Evolutionary conservation across 768 basidiomycete genomes (phyloP).

Genomic region (Tremella fuciformis): DNA sequence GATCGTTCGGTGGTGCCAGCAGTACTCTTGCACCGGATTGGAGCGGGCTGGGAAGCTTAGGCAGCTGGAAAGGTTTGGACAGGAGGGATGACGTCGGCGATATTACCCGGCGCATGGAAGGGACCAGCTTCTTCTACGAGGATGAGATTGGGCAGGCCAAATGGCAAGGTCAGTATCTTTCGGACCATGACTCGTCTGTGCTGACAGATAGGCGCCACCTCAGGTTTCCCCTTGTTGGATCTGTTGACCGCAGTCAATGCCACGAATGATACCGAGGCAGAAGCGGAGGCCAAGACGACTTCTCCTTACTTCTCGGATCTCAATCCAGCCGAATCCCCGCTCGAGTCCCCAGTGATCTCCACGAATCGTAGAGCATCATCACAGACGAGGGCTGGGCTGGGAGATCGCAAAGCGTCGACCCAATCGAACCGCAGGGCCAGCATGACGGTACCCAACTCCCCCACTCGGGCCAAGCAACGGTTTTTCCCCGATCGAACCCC

Average conservation of each 20-base stretch:
- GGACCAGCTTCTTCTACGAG: constrained; percentile 52
- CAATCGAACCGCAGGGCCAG: not conserved
- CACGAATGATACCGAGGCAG: constrained; percentile 9
- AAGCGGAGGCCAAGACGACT: constrained; percentile 25
- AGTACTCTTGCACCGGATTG: constrained; percentile 12
- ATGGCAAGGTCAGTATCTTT: constrained; percentile 47
- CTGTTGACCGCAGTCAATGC: constrained; percentile 56
- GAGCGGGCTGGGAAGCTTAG: constrained; percentile 7
- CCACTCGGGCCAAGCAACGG: constrained; percentile 20
- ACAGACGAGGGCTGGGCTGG: not conserved
- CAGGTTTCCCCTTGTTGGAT: constrained; percentile 83
- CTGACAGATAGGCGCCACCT: constrained; percentile 66
- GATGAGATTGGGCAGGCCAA: constrained; percentile 53
- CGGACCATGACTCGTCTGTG: not conserved
- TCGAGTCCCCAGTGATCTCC: not conserved
- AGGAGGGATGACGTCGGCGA: constrained; percentile 39
- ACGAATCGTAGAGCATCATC: constrained; percentile 16
- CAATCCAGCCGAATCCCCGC: constrained; percentile 6
- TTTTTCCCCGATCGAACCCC: constrained; percentile 79
- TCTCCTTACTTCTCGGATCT: constrained; percentile 38
- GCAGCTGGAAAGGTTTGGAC: constrained; percentile 8
- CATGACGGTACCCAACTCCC: not conserved
- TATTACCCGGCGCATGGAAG: constrained; percentile 49
- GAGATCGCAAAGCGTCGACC: not conserved
- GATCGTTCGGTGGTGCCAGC: constrained; percentile 1